A percentile compares a stretch with the other conserved stretches of the same genome.
These are phyloP conservation scores for Garcia nutans DNA, from an alignment of 345 rosid genomes.

Conservation along the genomic window DNA sequence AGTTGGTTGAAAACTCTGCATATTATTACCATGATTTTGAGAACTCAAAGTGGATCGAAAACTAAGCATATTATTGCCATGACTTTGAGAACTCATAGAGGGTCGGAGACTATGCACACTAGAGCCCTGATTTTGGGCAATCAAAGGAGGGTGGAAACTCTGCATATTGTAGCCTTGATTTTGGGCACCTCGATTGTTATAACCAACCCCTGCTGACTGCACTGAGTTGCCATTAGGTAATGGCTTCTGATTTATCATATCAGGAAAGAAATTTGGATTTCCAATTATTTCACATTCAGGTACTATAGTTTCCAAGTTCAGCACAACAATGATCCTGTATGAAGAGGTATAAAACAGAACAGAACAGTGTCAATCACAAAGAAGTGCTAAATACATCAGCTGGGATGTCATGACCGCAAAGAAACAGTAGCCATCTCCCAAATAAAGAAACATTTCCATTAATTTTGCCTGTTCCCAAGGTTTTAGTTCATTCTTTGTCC, in stretches of 20 bases:
- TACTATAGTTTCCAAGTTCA: slow-evolving; percentile 76
- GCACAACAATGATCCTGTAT: slow-evolving; percentile 74
- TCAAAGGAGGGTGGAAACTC: slow-evolving; percentile 1
- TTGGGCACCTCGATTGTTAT: slow-evolving; percentile 21
- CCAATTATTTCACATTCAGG: slow-evolving; percentile 71
- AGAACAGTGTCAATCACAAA: slow-evolving; percentile 13
- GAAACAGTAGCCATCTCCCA: slow-evolving; percentile 3
- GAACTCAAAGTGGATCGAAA: slow-evolving; percentile 8
- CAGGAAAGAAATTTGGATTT: slow-evolving; percentile 54
- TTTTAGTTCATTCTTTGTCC: background rate
- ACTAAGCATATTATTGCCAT: slow-evolving; percentile 20
- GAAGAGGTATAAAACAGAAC: slow-evolving; percentile 5
- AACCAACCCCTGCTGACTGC: slow-evolving; percentile 30
- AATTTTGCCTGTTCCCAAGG: background rate
- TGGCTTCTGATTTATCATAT: slow-evolving; percentile 39
- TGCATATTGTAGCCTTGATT: slow-evolving; percentile 22
- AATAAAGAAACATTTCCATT: background rate
- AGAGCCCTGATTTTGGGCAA: slow-evolving; percentile 25
- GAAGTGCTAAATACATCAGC: slow-evolving; percentile 5
- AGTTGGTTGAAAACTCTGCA: slow-evolving; percentile 52
- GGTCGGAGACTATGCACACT: slow-evolving; percentile 43
- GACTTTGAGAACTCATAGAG: slow-evolving; percentile 28
- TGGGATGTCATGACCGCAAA: slow-evolving; percentile 4
- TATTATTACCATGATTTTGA: slow-evolving; percentile 36
- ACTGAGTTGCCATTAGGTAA: slow-evolving; percentile 32